These are phyloP conservation scores for Pseudogymnoascus sp. DNA, from an alignment of 2,329 filamentous ascomycete species.

Conservation along the genomic window DNA sequence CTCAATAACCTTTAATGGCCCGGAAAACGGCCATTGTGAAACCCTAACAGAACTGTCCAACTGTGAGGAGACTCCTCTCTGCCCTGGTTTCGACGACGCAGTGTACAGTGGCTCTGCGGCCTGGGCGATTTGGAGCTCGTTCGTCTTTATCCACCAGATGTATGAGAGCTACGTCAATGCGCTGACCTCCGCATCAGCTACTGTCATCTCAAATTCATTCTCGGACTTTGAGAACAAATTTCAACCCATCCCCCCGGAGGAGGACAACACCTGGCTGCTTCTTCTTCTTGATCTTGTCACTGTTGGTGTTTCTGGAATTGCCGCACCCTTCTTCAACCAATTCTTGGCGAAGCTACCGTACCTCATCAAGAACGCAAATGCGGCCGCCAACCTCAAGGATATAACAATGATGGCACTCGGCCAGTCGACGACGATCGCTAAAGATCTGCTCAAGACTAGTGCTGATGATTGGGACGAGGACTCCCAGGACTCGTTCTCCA, in stretches of 20 bases:
- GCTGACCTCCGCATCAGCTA: slow-evolving; percentile 16
- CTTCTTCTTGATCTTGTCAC: slow-evolving; percentile 27
- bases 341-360: slow-evolving; percentile 13
- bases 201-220: slow-evolving; percentile 17
- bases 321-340: slow-evolving; percentile 26
- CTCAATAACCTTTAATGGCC: background rate
- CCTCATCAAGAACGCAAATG: slow-evolving; percentile 13
- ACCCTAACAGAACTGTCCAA: background rate
- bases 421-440: slow-evolving; percentile 23
- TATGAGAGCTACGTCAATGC: slow-evolving; percentile 15
- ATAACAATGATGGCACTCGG: slow-evolving; percentile 23
- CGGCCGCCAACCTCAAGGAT: slow-evolving; percentile 24
- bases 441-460: slow-evolving; percentile 18
- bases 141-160: slow-evolving; percentile 21
- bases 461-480: slow-evolving; percentile 21
- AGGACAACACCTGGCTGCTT: slow-evolving; percentile 22
- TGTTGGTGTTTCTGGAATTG: slow-evolving; percentile 22
- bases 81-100: slow-evolving; percentile 12
- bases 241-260: slow-evolving; percentile 23
- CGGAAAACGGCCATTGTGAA: background rate
- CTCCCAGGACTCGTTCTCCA: slow-evolving; percentile 23
- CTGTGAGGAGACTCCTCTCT: slow-evolving; percentile 10
- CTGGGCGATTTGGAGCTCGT: slow-evolving; percentile 23
- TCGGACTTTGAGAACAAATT: slow-evolving; percentile 24
- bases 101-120: slow-evolving; percentile 15